Conservation (phyloP, 768 basidiomycete species). For the Tylopilus felleus region DNA sequence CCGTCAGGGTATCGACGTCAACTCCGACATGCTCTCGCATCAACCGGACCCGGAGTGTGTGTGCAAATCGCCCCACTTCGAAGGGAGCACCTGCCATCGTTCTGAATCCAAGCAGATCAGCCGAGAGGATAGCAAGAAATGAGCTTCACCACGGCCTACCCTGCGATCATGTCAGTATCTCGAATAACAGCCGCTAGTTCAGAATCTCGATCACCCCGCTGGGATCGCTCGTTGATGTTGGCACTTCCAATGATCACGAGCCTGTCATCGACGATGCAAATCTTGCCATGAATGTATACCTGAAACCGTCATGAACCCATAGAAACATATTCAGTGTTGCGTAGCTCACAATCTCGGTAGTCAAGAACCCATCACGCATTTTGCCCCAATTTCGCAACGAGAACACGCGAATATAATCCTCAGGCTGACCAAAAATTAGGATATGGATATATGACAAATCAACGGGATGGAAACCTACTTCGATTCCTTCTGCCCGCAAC, state of each 20-base stretch:
- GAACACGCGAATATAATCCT: slow-evolving; percentile 89
- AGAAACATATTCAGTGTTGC: neutral
- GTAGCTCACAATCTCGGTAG: slow-evolving; percentile 76
- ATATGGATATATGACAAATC: neutral
- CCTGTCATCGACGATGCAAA: slow-evolving; percentile 90
- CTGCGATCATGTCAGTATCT: slow-evolving; percentile 96
- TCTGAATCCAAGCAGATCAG: slow-evolving; percentile 37
- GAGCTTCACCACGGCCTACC: slow-evolving; percentile 45
- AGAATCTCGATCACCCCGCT: slow-evolving; percentile 94
- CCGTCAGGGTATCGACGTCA: slow-evolving; percentile 84
- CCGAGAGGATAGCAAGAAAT: neutral
- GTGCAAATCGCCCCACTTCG: slow-evolving; percentile 96
- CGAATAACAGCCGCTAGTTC: slow-evolving; percentile 90
- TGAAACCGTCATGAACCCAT: slow-evolving; percentile 28
- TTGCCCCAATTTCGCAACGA: slow-evolving; percentile 93
- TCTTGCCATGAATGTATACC: slow-evolving; percentile 79
- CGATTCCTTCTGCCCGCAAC: slow-evolving; percentile 81
- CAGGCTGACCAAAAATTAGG: slow-evolving; percentile 54
- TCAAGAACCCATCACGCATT: slow-evolving; percentile 75
- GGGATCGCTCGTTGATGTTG: slow-evolving; percentile 96
- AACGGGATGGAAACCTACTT: slow-evolving; percentile 47
- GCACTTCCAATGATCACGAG: slow-evolving; percentile 93
- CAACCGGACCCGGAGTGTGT: slow-evolving; percentile 85
- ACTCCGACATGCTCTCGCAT: slow-evolving; percentile 97
- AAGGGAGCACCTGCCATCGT: slow-evolving; percentile 93